Evolutionary conservation across 441 rosid species (phyloP).

Genomic region (Gossypium aridum): DNA sequence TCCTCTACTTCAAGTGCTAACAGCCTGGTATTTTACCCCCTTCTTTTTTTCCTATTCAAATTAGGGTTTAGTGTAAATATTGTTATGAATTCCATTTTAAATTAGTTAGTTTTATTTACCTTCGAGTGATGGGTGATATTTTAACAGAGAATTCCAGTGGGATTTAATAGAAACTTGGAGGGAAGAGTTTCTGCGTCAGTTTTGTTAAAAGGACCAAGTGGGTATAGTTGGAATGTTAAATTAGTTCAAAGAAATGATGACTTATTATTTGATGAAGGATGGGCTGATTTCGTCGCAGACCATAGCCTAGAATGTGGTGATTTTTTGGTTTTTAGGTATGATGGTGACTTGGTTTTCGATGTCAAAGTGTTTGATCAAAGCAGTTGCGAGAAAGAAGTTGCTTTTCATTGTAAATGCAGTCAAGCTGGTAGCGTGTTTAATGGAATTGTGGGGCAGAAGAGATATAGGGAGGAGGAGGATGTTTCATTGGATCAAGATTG

Average conservation of each 20-base stretch:
- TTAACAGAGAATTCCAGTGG: conserved; percentile 41
- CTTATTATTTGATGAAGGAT: conserved; percentile 33
- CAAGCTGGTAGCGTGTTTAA: conserved; percentile 21
- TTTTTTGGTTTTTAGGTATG: conserved; percentile 44
- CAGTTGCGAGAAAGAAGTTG: conserved; percentile 46
- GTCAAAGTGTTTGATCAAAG: conserved; percentile 46
- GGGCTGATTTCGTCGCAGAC: conserved; percentile 39
- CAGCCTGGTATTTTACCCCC: conserved; percentile 31
- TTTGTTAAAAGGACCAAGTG: conserved; percentile 48
- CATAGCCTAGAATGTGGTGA: conserved; percentile 40
- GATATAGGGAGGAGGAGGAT: conserved; percentile 30
- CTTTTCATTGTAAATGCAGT: conserved; percentile 31
- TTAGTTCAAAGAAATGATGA: conserved; percentile 26
- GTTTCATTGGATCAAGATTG: conserved; percentile 17
- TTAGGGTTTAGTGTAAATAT: conserved; percentile 8
- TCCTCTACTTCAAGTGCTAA: conserved; percentile 27
- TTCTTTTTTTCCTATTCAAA: not conserved
- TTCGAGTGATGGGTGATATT: conserved; percentile 2
- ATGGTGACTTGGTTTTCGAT: conserved; percentile 38
- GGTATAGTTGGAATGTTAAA: conserved; percentile 38
- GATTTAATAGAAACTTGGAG: conserved; percentile 35
- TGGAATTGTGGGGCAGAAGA: conserved; percentile 23
- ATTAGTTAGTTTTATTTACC: not conserved
- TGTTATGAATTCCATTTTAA: not conserved
- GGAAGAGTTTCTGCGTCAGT: conserved; percentile 31